Evolutionary conservation across 495 filamentous ascomycete species (phyloP).

Genomic region (Aeminium ludgeri): DNA sequence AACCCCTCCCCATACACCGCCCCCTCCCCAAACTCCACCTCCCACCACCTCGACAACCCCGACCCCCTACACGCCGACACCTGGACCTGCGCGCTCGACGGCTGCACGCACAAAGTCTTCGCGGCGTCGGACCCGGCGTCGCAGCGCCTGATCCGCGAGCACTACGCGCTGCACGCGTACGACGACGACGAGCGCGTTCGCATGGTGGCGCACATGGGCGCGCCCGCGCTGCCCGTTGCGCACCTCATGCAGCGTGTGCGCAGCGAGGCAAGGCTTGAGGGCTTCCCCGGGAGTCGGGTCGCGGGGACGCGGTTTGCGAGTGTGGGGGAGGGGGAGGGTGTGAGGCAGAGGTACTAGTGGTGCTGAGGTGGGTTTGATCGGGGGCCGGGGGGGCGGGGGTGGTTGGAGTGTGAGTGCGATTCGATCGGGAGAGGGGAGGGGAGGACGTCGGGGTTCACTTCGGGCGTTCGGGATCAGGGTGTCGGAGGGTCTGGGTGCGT

Average conservation of each 20-base stretch:
- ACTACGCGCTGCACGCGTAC: constrained; percentile 49
- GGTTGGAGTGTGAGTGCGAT: no score
- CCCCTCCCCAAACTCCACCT: constrained; percentile 5
- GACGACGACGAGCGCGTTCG: constrained; percentile 42
- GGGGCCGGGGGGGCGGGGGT: no score
- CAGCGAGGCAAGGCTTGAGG: constrained; percentile 2
- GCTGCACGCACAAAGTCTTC: constrained; percentile 46
- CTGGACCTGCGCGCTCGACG: constrained; percentile 55
- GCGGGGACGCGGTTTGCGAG: constrained; percentile 7
- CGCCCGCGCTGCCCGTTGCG: constrained; percentile 41
- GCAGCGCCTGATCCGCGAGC: constrained; percentile 42
- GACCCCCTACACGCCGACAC: constrained; percentile 35
- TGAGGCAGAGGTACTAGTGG: constrained; percentile 5
- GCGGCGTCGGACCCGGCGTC: constrained; percentile 39
- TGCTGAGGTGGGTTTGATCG: background rate
- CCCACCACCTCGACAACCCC: constrained; percentile 27
- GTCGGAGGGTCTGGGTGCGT: no score
- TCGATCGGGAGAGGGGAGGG: no score
- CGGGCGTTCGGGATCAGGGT: no score
- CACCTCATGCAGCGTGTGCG: constrained; percentile 25
- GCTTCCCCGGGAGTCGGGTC: constrained; percentile 4
- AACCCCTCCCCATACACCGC: constrained; percentile 1
- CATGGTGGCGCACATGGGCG: constrained; percentile 35
- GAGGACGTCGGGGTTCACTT: no score
- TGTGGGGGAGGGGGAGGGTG: background rate